A percentile compares a stretch with the other conserved stretches of the same genome.
phyloP scores from a whole-genome alignment of 495 filamentous ascomycete species.

The Hyaloscypha bicolor region DNA sequence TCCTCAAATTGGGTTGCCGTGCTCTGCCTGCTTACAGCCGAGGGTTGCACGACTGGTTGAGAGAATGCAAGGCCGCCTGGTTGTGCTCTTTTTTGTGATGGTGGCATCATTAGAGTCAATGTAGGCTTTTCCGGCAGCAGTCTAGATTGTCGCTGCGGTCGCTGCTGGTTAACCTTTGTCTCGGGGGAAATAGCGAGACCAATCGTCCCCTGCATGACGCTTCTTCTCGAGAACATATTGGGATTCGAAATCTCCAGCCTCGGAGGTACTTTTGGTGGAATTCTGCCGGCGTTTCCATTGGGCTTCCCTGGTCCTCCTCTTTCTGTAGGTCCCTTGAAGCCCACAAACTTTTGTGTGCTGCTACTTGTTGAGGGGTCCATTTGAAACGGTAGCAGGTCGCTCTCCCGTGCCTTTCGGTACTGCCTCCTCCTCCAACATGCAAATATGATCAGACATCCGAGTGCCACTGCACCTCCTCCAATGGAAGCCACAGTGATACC shows the following conservation, averaged over 20 bases:
- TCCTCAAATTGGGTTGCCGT: conserved; percentile 32
- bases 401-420: conserved; percentile 35
- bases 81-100: conserved; percentile 11
- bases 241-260: conserved; percentile 35
- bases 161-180: conserved; percentile 15
- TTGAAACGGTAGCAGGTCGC: conserved; percentile 41
- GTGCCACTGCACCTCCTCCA: conserved; percentile 41
- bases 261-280: conserved; percentile 38
- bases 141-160: conserved; percentile 15
- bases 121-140: conserved; percentile 35
- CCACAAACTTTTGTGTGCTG: conserved; percentile 18
- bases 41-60: conserved; percentile 1
- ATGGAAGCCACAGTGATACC: conserved; percentile 50
- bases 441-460: conserved; percentile 45
- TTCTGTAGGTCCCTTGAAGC: conserved; percentile 17
- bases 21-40: conserved; percentile 26
- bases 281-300: conserved; percentile 31
- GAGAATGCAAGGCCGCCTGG: conserved; percentile 27
- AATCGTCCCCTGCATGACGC: conserved; percentile 37
- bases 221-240: conserved; percentile 34
- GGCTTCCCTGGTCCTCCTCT: conserved; percentile 25
- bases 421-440: conserved; percentile 41
- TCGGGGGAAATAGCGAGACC: conserved; percentile 47
- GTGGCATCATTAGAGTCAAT: conserved; percentile 28
- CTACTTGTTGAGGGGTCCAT: conserved; percentile 35